These are phyloP conservation scores for Paspalum notatum DNA, from an alignment of 176 grass and related monocot species.

Conservation along the genomic window DNA sequence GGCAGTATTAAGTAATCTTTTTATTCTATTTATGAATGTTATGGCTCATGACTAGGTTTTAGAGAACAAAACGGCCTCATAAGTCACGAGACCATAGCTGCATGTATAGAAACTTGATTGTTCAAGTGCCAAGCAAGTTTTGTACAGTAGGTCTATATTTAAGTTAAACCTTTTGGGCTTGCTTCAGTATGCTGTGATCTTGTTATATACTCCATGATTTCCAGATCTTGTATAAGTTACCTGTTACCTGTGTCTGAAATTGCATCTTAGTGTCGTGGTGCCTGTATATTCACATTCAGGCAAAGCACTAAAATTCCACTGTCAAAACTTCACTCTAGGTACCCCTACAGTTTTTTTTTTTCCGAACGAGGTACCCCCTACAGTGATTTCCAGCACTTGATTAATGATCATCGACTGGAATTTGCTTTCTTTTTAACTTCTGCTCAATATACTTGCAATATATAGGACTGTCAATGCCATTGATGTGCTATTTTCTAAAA, in stretches of 20 bases:
- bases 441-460: neutral
- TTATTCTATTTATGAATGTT: neutral
- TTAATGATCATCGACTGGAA: neutral
- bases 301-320: neutral
- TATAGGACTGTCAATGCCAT: neutral
- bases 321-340: neutral
- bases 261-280: neutral
- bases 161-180: neutral
- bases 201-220: neutral
- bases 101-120: neutral
- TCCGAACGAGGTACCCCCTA: neutral
- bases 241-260: neutral
- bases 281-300: neutral
- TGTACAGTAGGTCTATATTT: neutral
- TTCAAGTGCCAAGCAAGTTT: neutral
- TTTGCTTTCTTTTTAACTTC: neutral
- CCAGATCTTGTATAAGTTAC: neutral
- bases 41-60: no score
- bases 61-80: no score
- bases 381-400: neutral
- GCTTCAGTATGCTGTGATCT: neutral
- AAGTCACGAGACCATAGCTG: no score
- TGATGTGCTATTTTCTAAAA: neutral
- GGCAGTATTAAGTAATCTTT: neutral
- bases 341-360: neutral